A percentile compares a stretch with the other conserved stretches of the same genome.
These are phyloP conservation scores for Mucor lusitanicus DNA, from an alignment of 371 early-diverging fungal genomes.

Conservation along the genomic window DNA sequence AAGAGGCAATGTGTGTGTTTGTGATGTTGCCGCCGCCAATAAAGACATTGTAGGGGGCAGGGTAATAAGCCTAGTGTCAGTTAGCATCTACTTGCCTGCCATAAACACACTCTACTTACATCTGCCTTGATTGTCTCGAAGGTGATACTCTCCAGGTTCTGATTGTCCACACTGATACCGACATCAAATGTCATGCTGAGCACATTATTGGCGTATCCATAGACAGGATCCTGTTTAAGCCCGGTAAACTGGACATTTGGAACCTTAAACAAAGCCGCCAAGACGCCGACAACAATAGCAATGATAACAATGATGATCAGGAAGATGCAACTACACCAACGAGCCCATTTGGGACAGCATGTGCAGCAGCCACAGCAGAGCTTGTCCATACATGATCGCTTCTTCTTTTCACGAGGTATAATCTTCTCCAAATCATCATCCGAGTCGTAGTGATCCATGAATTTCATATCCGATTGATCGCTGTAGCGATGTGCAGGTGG, in stretches of 20 bases:
- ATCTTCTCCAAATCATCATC: slow-evolving; percentile 29
- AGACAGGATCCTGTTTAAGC: slow-evolving; percentile 28
- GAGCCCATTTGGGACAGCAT: slow-evolving; percentile 51
- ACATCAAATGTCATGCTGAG: slow-evolving; percentile 35
- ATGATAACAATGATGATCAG: slow-evolving; percentile 39
- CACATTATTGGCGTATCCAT: slow-evolving; percentile 2
- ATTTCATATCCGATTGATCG: slow-evolving; percentile 21
- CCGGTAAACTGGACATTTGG: slow-evolving; percentile 43
- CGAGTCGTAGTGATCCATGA: slow-evolving; percentile 25
- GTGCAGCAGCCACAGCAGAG: slow-evolving; percentile 55
- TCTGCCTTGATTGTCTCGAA: slow-evolving; percentile 56
- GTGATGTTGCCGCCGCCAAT: slow-evolving; percentile 54
- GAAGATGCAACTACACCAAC: slow-evolving; percentile 43
- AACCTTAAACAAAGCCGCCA: slow-evolving; percentile 46
- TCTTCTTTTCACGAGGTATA: slow-evolving; percentile 22
- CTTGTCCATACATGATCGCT: slow-evolving; percentile 43
- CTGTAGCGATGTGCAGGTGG: slow-evolving; percentile 1
- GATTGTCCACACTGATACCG: slow-evolving; percentile 53
- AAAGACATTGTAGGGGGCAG: slow-evolving; percentile 37
- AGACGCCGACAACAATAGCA: slow-evolving; percentile 44
- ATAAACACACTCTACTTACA: slow-evolving; percentile 32
- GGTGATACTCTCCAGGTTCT: slow-evolving; percentile 54
- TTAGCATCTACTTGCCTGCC: not conserved
- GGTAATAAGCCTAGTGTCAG: slow-evolving; percentile 56
- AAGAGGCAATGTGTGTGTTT: slow-evolving; percentile 44